Evolutionary conservation across 2,329 filamentous ascomycete species (phyloP).

Genomic region (Chalaropsis thielavioides): DNA sequence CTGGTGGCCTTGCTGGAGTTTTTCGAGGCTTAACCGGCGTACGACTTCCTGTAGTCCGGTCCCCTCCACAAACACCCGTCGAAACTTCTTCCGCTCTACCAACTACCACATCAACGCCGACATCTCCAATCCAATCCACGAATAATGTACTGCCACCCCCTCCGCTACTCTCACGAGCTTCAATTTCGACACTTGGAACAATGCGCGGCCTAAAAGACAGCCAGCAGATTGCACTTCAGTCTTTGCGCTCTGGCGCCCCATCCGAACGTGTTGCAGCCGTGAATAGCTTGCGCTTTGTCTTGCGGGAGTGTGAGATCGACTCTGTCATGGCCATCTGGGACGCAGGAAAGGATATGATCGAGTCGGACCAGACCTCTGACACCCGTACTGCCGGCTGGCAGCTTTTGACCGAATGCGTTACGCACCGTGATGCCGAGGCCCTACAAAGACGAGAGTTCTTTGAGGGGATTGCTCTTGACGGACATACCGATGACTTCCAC

Average conservation of each 20-base stretch:
- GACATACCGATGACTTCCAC: constrained; percentile 48
- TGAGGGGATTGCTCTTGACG: constrained; percentile 41
- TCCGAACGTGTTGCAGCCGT: constrained; percentile 44
- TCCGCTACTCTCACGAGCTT: constrained; percentile 18
- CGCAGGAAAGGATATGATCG: constrained; percentile 50
- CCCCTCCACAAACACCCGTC: constrained; percentile 28
- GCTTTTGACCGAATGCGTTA: constrained; percentile 50
- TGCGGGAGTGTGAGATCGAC: constrained; percentile 45
- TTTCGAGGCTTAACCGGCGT: constrained; percentile 47
- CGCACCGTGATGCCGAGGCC: constrained; percentile 47
- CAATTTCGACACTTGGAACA: constrained; percentile 22
- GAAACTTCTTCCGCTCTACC: constrained; percentile 25
- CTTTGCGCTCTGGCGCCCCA: constrained; percentile 37
- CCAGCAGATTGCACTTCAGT: constrained; percentile 40
- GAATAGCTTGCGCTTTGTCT: constrained; percentile 39
- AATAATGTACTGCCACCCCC: constrained; percentile 10
- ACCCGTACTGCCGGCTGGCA: constrained; percentile 49
- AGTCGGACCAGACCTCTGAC: constrained; percentile 37
- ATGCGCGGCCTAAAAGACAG: constrained; percentile 34
- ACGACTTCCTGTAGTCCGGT: constrained; percentile 34
- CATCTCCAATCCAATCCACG: neutral
- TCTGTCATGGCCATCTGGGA: constrained; percentile 51
- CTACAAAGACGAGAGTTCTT: constrained; percentile 54
- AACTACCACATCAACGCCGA: constrained; percentile 8
- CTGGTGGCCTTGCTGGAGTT: constrained; percentile 46